These are phyloP conservation scores for Hymenoscyphus fructigenus DNA, from an alignment of 2,329 filamentous ascomycete species.

Conservation along the genomic window DNA sequence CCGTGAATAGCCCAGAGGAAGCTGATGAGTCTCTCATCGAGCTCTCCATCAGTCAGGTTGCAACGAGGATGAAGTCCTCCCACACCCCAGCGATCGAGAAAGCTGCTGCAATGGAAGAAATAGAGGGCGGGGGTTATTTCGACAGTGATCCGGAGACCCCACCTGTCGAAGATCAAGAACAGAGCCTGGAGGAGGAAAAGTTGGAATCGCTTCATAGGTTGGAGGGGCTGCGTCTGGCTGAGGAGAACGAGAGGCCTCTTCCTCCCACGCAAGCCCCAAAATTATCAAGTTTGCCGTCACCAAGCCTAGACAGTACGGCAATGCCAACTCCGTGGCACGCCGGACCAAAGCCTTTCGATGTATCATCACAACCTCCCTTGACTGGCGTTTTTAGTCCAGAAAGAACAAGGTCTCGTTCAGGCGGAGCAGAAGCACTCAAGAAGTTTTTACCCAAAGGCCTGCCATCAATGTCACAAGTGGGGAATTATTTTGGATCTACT, in stretches of 20 bases:
- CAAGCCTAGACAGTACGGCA: slow-evolving; percentile 27
- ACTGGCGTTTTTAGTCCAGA: slow-evolving; percentile 46
- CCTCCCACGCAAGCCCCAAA: slow-evolving; percentile 26
- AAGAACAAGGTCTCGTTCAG: slow-evolving; percentile 52
- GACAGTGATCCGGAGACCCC: slow-evolving; percentile 38
- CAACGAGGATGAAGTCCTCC: slow-evolving; percentile 54
- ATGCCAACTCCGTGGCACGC: slow-evolving; percentile 43
- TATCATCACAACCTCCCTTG: slow-evolving; percentile 41
- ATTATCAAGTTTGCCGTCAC: slow-evolving; percentile 16
- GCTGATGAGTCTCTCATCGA: slow-evolving; percentile 60
- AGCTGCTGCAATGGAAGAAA: slow-evolving; percentile 51
- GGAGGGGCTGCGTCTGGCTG: neutral
- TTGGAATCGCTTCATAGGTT: neutral
- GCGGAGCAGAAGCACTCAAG: slow-evolving; percentile 56
- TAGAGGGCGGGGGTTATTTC: slow-evolving; percentile 42
- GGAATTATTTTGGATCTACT: slow-evolving; percentile 33
- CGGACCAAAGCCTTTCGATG: slow-evolving; percentile 41
- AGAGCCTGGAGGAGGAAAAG: neutral
- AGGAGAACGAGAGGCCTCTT: slow-evolving; percentile 5
- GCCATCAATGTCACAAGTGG: slow-evolving; percentile 46
- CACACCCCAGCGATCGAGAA: slow-evolving; percentile 59
- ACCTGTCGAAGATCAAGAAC: slow-evolving; percentile 16
- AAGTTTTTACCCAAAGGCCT: slow-evolving; percentile 54
- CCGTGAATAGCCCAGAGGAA: slow-evolving; percentile 41
- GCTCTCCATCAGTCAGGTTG: slow-evolving; percentile 56